Conservation (phyloP, 257 asterid species). For the Capsicum rhomboideum region DNA sequence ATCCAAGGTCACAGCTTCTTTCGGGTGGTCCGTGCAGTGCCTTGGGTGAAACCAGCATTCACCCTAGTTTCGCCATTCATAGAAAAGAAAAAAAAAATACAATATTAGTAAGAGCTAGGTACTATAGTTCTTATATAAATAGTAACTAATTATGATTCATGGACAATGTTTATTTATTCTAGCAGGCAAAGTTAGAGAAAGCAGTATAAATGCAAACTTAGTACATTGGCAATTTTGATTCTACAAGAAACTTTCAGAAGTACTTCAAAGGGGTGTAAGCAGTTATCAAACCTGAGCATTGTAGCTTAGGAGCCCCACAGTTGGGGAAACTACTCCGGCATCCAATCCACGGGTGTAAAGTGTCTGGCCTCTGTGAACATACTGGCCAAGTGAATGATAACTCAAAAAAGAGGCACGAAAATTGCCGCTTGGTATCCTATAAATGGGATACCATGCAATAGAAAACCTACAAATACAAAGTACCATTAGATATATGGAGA, state of each 20-base stretch:
- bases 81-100: background rate
- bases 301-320: conserved; percentile 17
- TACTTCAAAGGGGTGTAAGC: background rate
- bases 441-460: conserved; percentile 24
- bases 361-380: conserved; percentile 2
- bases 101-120: background rate
- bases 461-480: conserved; percentile 15
- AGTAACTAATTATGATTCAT: no score
- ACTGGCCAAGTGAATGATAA: conserved; percentile 29
- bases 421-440: conserved; percentile 14
- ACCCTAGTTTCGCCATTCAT: background rate
- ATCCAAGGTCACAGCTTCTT: background rate
- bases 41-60: conserved; percentile 21
- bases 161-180: no score
- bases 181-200: no score
- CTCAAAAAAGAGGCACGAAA: conserved; percentile 20
- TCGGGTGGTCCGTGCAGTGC: background rate
- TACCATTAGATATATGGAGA: background rate
- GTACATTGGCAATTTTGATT: no score
- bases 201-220: no score
- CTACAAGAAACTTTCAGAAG: no score
- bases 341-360: background rate
- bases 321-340: conserved; percentile 11
- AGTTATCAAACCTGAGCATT: conserved; percentile 13
- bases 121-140: no score